phyloP scores from a whole-genome alignment of 2,329 filamentous ascomycete species.

The Sphaerulina populicola region DNA sequence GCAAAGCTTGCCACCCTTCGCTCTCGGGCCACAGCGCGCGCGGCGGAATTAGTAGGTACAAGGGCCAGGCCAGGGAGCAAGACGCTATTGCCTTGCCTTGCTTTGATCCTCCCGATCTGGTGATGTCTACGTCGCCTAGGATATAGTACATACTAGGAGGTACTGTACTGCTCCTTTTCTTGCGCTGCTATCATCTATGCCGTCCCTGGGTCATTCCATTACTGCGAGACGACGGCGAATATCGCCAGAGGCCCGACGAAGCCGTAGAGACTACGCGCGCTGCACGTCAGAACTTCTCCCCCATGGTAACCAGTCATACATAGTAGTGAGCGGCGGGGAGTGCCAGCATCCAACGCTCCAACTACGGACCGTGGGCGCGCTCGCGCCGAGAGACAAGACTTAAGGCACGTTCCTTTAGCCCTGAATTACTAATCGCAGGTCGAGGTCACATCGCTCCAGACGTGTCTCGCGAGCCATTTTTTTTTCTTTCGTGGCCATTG shows the following conservation, averaged over 20 bases:
- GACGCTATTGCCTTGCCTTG: conserved; percentile 8
- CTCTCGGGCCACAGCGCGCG: conserved; percentile 1
- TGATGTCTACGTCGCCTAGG: not conserved
- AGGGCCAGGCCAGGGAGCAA: not conserved
- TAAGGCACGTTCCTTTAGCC: conserved; percentile 4
- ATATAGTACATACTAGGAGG: too few relatives aligned
- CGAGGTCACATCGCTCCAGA: conserved; percentile 7
- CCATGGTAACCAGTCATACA: not conserved
- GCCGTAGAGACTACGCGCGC: not conserved
- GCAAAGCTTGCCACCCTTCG: not conserved
- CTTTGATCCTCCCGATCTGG: conserved; percentile 5
- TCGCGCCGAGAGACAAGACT: conserved; percentile 3
- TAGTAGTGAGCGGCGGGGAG: not conserved
- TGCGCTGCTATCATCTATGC: not conserved
- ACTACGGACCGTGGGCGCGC: not conserved
- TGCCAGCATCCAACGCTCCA: conserved; percentile 7
- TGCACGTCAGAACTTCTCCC: conserved; percentile 9
- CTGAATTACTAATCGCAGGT: conserved; percentile 8
- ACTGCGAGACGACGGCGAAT: conserved; percentile 5
- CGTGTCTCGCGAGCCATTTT: not conserved
- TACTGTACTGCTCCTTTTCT: not conserved
- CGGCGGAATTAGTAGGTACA: not conserved
- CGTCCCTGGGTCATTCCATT: not conserved
- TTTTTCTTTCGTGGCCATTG: not conserved
- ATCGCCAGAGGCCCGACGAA: conserved; percentile 3